These are phyloP conservation scores for Tetrahymena thermophila DNA, from an alignment of 73 alveolate genomes.

Conservation along the genomic window DNA sequence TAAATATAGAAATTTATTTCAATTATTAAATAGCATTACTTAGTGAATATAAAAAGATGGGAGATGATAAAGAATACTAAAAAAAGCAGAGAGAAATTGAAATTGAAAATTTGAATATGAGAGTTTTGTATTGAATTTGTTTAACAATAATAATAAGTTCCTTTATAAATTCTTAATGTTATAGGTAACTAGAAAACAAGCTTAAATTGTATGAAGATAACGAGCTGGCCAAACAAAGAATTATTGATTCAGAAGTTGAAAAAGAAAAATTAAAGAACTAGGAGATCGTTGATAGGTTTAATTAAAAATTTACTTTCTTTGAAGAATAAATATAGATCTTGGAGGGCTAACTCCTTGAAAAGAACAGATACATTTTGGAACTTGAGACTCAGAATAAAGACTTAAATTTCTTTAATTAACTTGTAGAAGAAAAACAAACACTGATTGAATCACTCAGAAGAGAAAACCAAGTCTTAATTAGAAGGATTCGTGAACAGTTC, in stretches of 20 bases:
- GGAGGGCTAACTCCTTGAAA: neutral
- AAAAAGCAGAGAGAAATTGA: neutral
- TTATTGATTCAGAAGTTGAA: neutral
- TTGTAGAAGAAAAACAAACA: neutral
- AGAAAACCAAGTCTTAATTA: neutral
- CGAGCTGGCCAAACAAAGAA: neutral
- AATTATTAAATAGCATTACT: neutral
- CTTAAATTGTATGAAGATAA: neutral
- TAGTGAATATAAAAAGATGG: neutral
- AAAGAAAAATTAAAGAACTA: neutral
- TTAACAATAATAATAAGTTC: neutral
- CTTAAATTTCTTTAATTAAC: neutral
- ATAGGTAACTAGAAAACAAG: neutral
- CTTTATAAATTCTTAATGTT: too few relatives aligned
- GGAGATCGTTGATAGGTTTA: neutral
- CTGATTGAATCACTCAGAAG: neutral
- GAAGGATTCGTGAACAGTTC: neutral
- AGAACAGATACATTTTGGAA: neutral
- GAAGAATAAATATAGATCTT: neutral
- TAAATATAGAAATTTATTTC: neutral
- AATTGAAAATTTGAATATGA: neutral
- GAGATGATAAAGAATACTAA: neutral
- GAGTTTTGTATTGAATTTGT: neutral
- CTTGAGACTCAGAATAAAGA: neutral
- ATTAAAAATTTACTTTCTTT: neutral